Evolutionary conservation across 371 early-diverging fungal genomes (phyloP).

Genomic region (Mucor racemosus): DNA sequence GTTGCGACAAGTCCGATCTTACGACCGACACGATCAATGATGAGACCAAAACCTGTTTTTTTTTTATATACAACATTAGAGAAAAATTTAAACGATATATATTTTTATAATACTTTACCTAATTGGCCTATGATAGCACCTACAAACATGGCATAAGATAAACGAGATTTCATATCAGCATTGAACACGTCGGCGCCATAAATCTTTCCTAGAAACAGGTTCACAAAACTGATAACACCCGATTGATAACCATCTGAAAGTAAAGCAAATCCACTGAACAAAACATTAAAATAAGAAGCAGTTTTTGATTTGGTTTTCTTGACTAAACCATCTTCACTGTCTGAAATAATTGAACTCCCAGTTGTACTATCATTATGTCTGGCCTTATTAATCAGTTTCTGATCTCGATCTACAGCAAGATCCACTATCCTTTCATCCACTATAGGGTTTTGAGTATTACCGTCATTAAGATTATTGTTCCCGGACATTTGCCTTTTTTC

Average conservation of each 20-base stretch:
- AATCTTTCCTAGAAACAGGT: slow-evolving; percentile 38
- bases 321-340: slow-evolving; percentile 1
- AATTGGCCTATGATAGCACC: slow-evolving; percentile 55
- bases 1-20: slow-evolving; percentile 58
- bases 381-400: background rate
- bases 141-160: slow-evolving; percentile 52
- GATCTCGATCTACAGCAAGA: background rate
- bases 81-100: background rate
- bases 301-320: slow-evolving; percentile 15
- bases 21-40: slow-evolving; percentile 58
- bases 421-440: background rate
- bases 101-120: slow-evolving; percentile 25
- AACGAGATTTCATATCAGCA: slow-evolving; percentile 37
- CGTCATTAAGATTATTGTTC: background rate
- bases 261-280: slow-evolving; percentile 50
- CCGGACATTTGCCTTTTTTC: background rate
- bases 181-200: slow-evolving; percentile 44
- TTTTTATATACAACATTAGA: background rate
- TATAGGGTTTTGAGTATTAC: background rate
- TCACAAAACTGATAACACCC: slow-evolving; percentile 48
- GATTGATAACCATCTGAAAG: slow-evolving; percentile 54
- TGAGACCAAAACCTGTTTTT: slow-evolving; percentile 43
- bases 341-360: background rate
- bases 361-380: background rate
- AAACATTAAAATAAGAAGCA: slow-evolving; percentile 43